A percentile compares a stretch with the other conserved stretches of the same genome.
Evolutionary conservation across 1,284 basidiomycete species (phyloP).

Genomic region (Ustilago loliicola): DNA sequence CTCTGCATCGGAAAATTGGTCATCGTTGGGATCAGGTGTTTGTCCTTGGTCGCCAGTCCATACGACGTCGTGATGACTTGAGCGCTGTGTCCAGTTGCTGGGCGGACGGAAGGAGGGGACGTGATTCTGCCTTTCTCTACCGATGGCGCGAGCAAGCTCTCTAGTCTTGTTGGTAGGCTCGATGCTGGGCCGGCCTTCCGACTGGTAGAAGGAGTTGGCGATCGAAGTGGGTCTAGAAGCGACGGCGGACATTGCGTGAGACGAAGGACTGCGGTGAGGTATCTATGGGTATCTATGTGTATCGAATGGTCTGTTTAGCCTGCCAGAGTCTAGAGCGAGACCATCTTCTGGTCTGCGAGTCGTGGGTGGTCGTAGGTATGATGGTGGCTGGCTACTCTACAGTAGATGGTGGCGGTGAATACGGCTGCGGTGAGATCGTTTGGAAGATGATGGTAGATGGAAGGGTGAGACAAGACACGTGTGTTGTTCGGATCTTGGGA

Average conservation of each 20-base stretch:
- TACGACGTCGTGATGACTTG: slow-evolving; percentile 52
- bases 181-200: slow-evolving; percentile 41
- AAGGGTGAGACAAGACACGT: background rate
- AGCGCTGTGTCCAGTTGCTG: slow-evolving; percentile 44
- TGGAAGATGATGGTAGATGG: background rate
- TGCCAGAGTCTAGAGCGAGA: background rate
- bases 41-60: slow-evolving; percentile 45
- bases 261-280: background rate
- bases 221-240: slow-evolving; percentile 30
- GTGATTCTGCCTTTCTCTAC: slow-evolving; percentile 30
- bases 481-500: background rate
- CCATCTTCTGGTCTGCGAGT: slow-evolving; percentile 5
- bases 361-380: background rate
- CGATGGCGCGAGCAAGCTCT: slow-evolving; percentile 49
- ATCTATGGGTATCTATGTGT: background rate
- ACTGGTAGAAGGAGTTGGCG: slow-evolving; percentile 51
- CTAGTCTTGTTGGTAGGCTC: slow-evolving; percentile 39
- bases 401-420: background rate
- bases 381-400: background rate
- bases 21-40: slow-evolving; percentile 29
- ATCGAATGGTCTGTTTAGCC: background rate
- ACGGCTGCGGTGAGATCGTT: background rate
- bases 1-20: slow-evolving; percentile 57
- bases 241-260: slow-evolving; percentile 33
- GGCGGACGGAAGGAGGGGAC: slow-evolving; percentile 48